Evolutionary conservation across 768 basidiomycete species (phyloP).

Genomic region (Macrolepiota albuminosa): DNA sequence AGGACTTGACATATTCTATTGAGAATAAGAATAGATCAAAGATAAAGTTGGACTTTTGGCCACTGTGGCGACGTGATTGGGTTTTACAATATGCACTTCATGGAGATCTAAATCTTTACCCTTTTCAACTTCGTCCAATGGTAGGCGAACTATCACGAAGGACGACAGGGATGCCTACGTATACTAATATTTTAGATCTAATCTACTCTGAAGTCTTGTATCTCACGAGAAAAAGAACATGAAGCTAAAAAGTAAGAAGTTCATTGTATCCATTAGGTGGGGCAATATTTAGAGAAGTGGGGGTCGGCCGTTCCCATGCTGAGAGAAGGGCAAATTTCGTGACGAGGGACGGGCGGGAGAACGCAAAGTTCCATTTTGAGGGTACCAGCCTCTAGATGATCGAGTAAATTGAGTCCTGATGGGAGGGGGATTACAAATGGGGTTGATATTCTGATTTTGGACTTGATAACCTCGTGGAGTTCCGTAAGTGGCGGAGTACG

Average conservation of each 20-base stretch:
- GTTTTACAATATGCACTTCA: neutral
- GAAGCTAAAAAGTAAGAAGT: neutral
- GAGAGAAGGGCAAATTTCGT: neutral
- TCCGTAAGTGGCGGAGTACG: neutral
- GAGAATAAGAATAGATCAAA: neutral
- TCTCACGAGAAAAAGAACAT: neutral
- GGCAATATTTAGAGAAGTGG: neutral
- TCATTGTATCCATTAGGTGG: neutral
- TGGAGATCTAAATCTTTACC: neutral
- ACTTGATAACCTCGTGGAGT: conserved; percentile 3
- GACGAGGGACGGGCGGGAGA: neutral
- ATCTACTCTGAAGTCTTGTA: neutral
- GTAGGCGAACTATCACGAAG: neutral
- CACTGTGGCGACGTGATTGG: conserved; percentile 2
- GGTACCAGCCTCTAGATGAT: neutral
- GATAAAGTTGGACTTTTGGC: conserved; percentile 2
- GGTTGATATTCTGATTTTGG: conserved; percentile 13
- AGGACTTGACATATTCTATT: neutral
- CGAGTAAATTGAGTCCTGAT: neutral
- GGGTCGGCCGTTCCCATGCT: neutral
- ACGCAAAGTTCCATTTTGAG: neutral
- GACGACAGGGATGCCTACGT: neutral
- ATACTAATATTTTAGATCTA: neutral
- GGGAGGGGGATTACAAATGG: conserved; percentile 2
- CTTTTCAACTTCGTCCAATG: neutral